A percentile compares a stretch with the other conserved stretches of the same genome.
Evolutionary conservation across 352 stramenopile species (phyloP).

Genomic region (Phytophthora chlamydospora): DNA sequence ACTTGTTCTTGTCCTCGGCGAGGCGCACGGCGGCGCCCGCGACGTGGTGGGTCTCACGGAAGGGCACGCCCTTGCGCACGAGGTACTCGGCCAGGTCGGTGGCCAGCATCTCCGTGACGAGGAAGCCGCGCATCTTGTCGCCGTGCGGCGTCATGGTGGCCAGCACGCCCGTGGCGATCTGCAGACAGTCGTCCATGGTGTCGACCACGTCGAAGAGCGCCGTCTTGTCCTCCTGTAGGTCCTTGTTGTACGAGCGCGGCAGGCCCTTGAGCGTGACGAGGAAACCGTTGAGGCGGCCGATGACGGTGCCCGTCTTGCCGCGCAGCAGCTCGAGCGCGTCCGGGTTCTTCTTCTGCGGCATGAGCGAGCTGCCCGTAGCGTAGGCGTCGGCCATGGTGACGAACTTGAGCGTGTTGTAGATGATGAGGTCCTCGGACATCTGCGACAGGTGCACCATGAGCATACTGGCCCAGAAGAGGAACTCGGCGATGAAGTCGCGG

Average conservation of each 20-base stretch:
- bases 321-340: slow-evolving; percentile 98
- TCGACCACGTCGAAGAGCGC: slow-evolving; percentile 97
- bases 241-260: slow-evolving; percentile 99
- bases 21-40: slow-evolving; percentile 93
- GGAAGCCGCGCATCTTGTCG: slow-evolving; percentile 93
- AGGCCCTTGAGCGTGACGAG: slow-evolving; percentile 97
- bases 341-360: slow-evolving; percentile 99
- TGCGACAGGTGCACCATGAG: slow-evolving; percentile 97
- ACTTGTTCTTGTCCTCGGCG: slow-evolving; percentile 88
- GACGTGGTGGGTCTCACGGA: slow-evolving; percentile 99
- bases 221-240: slow-evolving; percentile 99
- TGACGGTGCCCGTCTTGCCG: slow-evolving; percentile 96
- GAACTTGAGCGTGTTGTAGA: slow-evolving; percentile 95
- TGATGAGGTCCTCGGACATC: slow-evolving; percentile 99
- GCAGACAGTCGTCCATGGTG: slow-evolving; percentile 97
- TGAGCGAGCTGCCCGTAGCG: slow-evolving; percentile 97
- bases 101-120: slow-evolving; percentile 99
- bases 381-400: slow-evolving; percentile 98
- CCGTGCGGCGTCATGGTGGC: slow-evolving; percentile 95
- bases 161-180: slow-evolving; percentile 97
- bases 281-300: slow-evolving; percentile 95
- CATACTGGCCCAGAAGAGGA: slow-evolving; percentile 97
- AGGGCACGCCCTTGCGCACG: slow-evolving; percentile 98
- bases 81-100: slow-evolving; percentile 99
- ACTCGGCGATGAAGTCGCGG: slow-evolving; percentile 99